Evolutionary conservation across 495 filamentous ascomycete species (phyloP), one percentile per base, ranked within the genome.

Genomic region (Glarea lozoyensis): DNA sequence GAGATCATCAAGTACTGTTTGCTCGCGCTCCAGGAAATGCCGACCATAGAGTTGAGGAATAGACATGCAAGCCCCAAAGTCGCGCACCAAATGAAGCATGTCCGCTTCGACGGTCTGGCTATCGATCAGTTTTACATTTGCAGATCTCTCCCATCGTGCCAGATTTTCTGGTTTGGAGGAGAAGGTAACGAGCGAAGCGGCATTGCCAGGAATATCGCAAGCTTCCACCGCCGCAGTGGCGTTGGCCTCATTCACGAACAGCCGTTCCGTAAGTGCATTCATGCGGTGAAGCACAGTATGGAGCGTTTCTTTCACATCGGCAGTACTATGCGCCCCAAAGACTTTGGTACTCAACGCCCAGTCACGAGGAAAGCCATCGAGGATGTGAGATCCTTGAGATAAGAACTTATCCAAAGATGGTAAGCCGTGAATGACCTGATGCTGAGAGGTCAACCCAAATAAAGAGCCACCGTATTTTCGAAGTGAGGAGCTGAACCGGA

Each of bases 1-100:
- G 17, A 52, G 21, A 13, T 52, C 49, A 10, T 44, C 38, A 0
- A 50, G 13, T 2, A 52, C 25, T 0, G 35, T 24, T 37, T 37
- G 37, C 10, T 38, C 34, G 10, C 48, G 48, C 7, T 29, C 25
- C 25, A 29, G n/a, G n/a, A 29, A 29, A n/a, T n/a, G 7, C n/a
- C n/a, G 25, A 7, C 25, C 25, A 29, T 29, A 29, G n/a, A 29
- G 25, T 29, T 7, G n/a, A 29, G 25, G 25, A 29, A 29, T 29
- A n/a, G 25, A 7, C 7, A 29, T 7, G n/a, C 25, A 29, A 29
- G 25, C 25, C 7, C 25, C 25, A n/a, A 29, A 29, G 25, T 29
- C 25, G 7, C 25, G 25, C 25, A n/a, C n/a, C n/a, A 29, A n/a
- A n/a, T 4, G 21, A 13, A 10, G 47, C 12, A 16, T 42, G 24